Conservation (phyloP, 2,329 filamentous ascomycete genomes). For the Microsporum audouinii region DNA sequence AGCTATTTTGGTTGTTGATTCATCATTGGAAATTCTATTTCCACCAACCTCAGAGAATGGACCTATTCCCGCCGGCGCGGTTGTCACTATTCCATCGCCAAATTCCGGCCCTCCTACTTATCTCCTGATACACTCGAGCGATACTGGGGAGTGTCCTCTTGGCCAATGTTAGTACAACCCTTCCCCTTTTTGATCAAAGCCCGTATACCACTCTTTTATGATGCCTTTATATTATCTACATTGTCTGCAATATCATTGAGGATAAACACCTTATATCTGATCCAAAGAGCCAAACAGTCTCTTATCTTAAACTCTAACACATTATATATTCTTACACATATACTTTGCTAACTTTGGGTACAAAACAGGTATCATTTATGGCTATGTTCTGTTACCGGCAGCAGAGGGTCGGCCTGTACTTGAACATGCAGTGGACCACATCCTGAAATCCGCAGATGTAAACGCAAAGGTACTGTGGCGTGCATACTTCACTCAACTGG, state of each 20-base stretch:
- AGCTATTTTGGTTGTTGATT: constrained; percentile 58
- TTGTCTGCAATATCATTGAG: constrained; percentile 93
- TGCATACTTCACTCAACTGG: constrained; percentile 41
- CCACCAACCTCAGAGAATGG: constrained; percentile 60
- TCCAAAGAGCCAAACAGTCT: neutral
- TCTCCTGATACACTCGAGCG: constrained; percentile 66
- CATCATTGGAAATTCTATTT: constrained; percentile 56
- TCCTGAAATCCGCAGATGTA: constrained; percentile 32
- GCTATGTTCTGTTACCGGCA: constrained; percentile 33
- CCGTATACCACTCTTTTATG: constrained; percentile 43
- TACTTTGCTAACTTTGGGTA: constrained; percentile 10
- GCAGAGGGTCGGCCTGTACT: constrained; percentile 32
- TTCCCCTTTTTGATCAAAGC: constrained; percentile 12
- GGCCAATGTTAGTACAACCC: constrained; percentile 68
- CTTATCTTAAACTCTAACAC: neutral
- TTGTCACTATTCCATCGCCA: constrained; percentile 31
- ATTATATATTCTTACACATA: constrained; percentile 6
- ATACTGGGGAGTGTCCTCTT: constrained; percentile 79
- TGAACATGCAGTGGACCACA: constrained; percentile 25
- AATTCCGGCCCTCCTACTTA: constrained; percentile 41
- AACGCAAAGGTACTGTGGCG: constrained; percentile 40
- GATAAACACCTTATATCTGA: constrained; percentile 41
- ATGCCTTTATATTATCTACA: constrained; percentile 98
- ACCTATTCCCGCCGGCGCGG: constrained; percentile 58
- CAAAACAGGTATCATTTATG: constrained; percentile 47